phyloP scores from a whole-genome alignment of 2,329 filamentous ascomycete species.

The Dactylellina cionopaga region DNA sequence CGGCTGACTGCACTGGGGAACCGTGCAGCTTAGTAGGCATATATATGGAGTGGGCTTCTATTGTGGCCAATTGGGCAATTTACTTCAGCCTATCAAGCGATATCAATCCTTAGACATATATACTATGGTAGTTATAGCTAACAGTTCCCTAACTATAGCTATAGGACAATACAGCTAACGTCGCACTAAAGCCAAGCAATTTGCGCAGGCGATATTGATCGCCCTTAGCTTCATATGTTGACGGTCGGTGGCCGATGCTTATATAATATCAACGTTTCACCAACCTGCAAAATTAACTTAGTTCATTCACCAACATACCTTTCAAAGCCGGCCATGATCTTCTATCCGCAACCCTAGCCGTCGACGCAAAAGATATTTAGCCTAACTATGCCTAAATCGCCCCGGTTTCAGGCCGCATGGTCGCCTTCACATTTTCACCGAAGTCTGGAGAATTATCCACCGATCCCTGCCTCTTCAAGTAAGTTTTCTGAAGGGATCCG shows the following conservation, averaged over 20 bases:
- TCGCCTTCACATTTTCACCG: conserved; percentile 18
- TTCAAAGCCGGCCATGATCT: background rate
- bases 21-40: too few species aligned
- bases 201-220: too few species aligned
- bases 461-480: conserved; percentile 25
- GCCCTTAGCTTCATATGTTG: too few species aligned
- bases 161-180: too few species aligned
- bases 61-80: too few species aligned
- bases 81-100: background rate
- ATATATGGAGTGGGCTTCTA: too few species aligned
- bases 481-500: conserved; percentile 38
- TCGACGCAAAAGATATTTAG: conserved; percentile 21
- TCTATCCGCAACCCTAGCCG: background rate
- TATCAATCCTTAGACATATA: too few species aligned
- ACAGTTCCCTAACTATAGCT: too few species aligned
- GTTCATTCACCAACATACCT: background rate
- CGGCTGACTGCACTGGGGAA: too few species aligned
- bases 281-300: background rate
- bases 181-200: too few species aligned
- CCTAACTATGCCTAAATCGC: conserved; percentile 51
- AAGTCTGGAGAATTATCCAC: conserved; percentile 33
- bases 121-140: too few species aligned
- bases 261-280: background rate
- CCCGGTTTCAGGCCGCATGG: conserved; percentile 49
- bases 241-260: too few species aligned